Base-by-base conservation (phyloP, 2,329 filamentous ascomycete species). In the Juglanconis sp. region DNA sequence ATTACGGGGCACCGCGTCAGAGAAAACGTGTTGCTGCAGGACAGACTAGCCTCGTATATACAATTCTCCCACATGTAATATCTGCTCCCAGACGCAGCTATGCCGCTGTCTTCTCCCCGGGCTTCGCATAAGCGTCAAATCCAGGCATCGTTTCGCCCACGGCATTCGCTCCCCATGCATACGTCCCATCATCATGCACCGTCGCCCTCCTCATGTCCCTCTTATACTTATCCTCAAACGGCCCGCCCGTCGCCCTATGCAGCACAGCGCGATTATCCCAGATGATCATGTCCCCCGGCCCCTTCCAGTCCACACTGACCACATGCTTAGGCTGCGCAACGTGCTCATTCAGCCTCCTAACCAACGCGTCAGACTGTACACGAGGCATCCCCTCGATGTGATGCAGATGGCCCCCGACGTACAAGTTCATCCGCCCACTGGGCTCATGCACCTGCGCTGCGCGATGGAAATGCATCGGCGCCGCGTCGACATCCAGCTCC, bases 241-340 rank as follows among this genome's bases (percentile, higher is more conserved):
- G 68, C 0, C 82, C 82, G 1, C 73, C 72, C 1, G 74, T 77
- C 0, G 81, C 80, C 5, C 82, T 70, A 69, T 87, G 83, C 74
- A 86, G 76, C 15, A 81, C 79, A 53, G 75, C 78, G 0, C 80
- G 80, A 67, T 87, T 87, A 65, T 87, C 84, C 84, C 84, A 87
- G 17, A 83, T 74, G 15, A 86, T 68, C 59, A 86, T 51, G 66
- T 86, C 84, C 0, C 80, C 77, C 0, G 71, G 66, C 7, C 77
- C 67, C 34, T 77, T 64, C 83, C 82, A 87, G 46, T 73, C 68
- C 3, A 85, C 73, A 5, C 71, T 74, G 7, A 79, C 60, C 0
- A 75, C 68, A 64, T 81, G 81, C 66, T 79, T 79, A 1, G 74
- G 68, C 69, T 81, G 77, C 5, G 76, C 78, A 0, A 74, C 77